Evolutionary conservation across 108 stramenopile species (phyloP).

Genomic region (Discostella pseudostelligera): DNA sequence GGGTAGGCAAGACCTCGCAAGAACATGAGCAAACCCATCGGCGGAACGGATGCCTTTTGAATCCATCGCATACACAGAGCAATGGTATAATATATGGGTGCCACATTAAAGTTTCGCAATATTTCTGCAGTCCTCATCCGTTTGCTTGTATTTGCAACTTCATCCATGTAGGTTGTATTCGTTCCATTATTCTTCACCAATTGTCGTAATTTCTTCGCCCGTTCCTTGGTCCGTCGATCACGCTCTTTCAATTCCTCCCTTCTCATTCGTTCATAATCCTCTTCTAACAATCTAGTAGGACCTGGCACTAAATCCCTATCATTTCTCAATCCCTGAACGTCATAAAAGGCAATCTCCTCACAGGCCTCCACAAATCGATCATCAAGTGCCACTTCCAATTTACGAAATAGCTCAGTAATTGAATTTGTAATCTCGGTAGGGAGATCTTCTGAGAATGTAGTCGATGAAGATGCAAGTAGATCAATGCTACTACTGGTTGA

Average conservation of each 20-base stretch:
- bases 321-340: constrained; percentile 35
- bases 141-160: constrained; percentile 27
- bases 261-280: constrained; percentile 41
- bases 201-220: constrained; percentile 2
- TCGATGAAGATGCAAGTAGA: constrained; percentile 30
- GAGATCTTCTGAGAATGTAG: constrained; percentile 26
- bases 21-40: constrained; percentile 45
- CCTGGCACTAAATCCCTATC: constrained; percentile 36
- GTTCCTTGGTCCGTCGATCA: neutral
- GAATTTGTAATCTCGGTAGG: constrained; percentile 41
- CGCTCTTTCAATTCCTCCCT: constrained; percentile 23
- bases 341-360: constrained; percentile 47
- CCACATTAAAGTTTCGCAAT: constrained; percentile 76
- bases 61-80: constrained; percentile 72
- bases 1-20: constrained; percentile 47
- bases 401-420: constrained; percentile 36
- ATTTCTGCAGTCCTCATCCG: constrained; percentile 66
- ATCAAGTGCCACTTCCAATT: constrained; percentile 43
- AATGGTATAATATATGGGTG: constrained; percentile 82
- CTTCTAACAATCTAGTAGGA: constrained; percentile 29
- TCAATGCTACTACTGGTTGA: constrained; percentile 15
- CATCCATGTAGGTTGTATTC: constrained; percentile 28
- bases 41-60: constrained; percentile 57
- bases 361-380: constrained; percentile 37
- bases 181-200: constrained; percentile 1